Conservation (phyloP, 805 yeast species). For the Starmerella roubikii region DNA sequence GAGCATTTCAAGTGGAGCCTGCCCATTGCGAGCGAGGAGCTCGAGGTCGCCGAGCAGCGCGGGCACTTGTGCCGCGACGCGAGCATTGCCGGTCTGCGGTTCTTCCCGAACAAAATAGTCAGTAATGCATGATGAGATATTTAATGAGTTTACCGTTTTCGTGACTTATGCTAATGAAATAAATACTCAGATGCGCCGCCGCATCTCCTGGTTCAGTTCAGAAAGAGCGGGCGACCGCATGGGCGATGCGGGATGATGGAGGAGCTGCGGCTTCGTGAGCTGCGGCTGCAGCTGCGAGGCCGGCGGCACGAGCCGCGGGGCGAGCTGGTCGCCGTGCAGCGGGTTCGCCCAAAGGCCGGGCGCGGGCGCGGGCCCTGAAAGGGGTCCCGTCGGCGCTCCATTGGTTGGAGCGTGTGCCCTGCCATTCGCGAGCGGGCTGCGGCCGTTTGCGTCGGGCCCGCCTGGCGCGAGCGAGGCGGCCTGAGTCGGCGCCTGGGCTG, state of each 20-base stretch:
- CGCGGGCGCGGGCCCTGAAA: no score
- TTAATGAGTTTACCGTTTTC: no score
- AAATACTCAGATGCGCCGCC: no score
- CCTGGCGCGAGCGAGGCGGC: no score
- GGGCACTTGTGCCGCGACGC: conserved; percentile 56
- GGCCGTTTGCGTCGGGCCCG: no score
- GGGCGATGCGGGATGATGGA: conserved; percentile 15
- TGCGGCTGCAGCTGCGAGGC: conserved; percentile 1
- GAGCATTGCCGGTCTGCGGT: conserved; percentile 51
- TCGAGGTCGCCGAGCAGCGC: conserved; percentile 41
- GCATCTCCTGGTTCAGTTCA: background rate
- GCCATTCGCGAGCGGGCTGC: no score
- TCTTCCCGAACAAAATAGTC: conserved; percentile 36
- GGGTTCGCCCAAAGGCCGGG: background rate
- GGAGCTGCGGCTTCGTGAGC: conserved; percentile 1
- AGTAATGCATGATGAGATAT: no score
- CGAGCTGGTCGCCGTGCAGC: background rate
- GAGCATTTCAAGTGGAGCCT: conserved; percentile 50
- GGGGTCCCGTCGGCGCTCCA: no score
- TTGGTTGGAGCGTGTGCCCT: no score
- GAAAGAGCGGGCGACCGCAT: conserved; percentile 13
- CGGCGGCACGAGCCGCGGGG: background rate
- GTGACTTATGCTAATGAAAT: no score
- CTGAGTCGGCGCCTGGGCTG: background rate
- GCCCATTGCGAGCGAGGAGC: conserved; percentile 49